Evolutionary conservation across 257 asterid species (phyloP).

Genomic region (Verbascum thapsus): DNA sequence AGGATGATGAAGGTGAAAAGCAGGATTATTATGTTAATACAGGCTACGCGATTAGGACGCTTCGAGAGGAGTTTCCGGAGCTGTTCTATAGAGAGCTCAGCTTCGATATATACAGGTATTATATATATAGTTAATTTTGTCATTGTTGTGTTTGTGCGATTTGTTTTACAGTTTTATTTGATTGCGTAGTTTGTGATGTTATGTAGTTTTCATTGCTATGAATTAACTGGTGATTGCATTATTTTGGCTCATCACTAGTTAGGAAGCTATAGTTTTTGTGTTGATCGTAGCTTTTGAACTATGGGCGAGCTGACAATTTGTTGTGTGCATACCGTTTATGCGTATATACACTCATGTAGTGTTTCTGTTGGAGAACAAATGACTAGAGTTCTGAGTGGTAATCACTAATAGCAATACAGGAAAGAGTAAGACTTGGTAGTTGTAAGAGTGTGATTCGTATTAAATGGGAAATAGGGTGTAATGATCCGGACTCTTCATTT

Average conservation of each 20-base stretch:
- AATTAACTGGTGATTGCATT: constrained; percentile 13
- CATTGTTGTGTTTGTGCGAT: not conserved
- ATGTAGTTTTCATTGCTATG: not conserved
- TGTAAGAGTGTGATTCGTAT: not conserved
- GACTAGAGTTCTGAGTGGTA: not conserved
- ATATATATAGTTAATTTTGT: not conserved
- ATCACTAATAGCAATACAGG: not conserved
- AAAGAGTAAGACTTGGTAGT: not conserved
- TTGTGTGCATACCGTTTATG: not conserved
- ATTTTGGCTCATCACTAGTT: constrained; percentile 3
- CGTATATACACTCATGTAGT: not conserved
- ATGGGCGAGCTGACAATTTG: constrained; percentile 1
- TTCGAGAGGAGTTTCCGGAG: constrained; percentile 86
- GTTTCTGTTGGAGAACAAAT: not conserved
- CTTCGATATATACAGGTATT: constrained; percentile 85
- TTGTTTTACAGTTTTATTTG: constrained; percentile 5
- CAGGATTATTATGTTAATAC: constrained; percentile 77
- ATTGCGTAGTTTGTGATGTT: constrained; percentile 13
- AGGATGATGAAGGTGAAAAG: constrained; percentile 70
- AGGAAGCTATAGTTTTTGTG: not conserved
- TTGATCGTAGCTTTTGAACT: constrained; percentile 2
- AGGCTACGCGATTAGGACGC: constrained; percentile 88
- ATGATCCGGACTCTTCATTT: too few species aligned
- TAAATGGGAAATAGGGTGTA: not conserved
- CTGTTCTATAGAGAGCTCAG: constrained; percentile 72